Percentiles rank a stretch among this genome's conserved stretches.
Conservation (phyloP, 1,284 basidiomycete genomes). For the Ceratobasidium papillatum region DNA sequence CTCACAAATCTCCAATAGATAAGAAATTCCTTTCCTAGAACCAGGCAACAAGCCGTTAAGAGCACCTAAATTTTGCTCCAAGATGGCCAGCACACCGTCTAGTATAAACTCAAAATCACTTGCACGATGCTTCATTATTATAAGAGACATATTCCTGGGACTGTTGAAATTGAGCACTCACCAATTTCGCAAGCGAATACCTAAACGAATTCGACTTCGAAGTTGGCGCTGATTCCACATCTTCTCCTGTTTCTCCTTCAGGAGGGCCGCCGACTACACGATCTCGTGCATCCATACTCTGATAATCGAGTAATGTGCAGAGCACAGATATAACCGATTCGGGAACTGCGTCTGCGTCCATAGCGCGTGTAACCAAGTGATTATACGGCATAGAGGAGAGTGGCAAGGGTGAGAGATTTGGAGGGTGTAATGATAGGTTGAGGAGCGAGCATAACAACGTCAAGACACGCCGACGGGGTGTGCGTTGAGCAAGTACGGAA, state of each 20-base stretch:
- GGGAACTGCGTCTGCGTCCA: slow-evolving; percentile 69
- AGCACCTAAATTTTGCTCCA: slow-evolving; percentile 78
- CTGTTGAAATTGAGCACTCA: slow-evolving; percentile 52
- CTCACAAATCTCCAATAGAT: slow-evolving; percentile 82
- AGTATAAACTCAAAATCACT: slow-evolving; percentile 87
- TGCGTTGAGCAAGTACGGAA: slow-evolving; percentile 69
- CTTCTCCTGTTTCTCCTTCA: slow-evolving; percentile 52
- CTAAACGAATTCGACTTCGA: slow-evolving; percentile 85
- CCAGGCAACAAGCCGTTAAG: slow-evolving; percentile 82
- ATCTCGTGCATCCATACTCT: slow-evolving; percentile 75
- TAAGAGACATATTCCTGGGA: slow-evolving; percentile 3
- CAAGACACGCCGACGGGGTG: slow-evolving; percentile 80
- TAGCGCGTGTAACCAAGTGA: slow-evolving; percentile 79
- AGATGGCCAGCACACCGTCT: slow-evolving; percentile 72
- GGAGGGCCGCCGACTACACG: slow-evolving; percentile 48
- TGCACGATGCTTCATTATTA: slow-evolving; percentile 72
- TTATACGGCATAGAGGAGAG: slow-evolving; percentile 74
- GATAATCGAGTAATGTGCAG: slow-evolving; percentile 82
- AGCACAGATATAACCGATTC: slow-evolving; percentile 58
- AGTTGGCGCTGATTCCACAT: slow-evolving; percentile 61
- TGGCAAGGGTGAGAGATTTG: slow-evolving; percentile 49
- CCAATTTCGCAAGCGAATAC: slow-evolving; percentile 89
- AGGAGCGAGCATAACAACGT: slow-evolving; percentile 90
- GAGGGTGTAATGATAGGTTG: slow-evolving; percentile 84
- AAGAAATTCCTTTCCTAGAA: slow-evolving; percentile 79